Base-by-base conservation (phyloP, 2,329 filamentous ascomycete genomes). In the Periconia sp. region DNA sequence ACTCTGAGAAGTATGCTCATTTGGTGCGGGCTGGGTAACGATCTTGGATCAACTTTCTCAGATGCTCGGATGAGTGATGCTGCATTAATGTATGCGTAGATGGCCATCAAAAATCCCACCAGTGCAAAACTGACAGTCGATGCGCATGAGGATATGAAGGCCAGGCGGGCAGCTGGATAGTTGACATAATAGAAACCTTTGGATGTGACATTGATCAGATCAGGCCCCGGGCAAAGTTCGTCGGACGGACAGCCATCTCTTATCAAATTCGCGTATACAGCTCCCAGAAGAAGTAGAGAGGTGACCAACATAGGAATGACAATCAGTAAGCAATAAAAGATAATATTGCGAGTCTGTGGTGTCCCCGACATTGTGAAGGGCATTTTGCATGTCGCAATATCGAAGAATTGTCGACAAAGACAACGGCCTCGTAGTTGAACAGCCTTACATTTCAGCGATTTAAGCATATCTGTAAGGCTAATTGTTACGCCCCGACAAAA, bases 51-150 rank as follows among this genome's bases (percentile, higher is more conserved):
- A 10, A 16, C 23, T 10, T 36, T 29, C n/a, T 36, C 38, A 10
- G 40, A 46, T n/a, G 35, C 36, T 7, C 16, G 13, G 15, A 48
- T 29, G 9, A 54, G 36, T 13, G 21, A 15, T 11, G 30, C 13
- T 9, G 50, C 50, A 26, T 25, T 42, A 15, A 30, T 13, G 26
- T 44, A 54, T 5, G 38, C 37, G 9, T 40, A 42, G 4, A 54
- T 44, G 10, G 31, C 24, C 51, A 54, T 54, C 12, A 54, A 16
- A 18, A 42, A 32, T 8, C 37, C 42, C 11, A 51, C 33, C 2
- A 54, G 40, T 4, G 51, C 36, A 26, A 54, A 51, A 23, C 51
- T 54, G 5, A 52, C 38, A 5, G 51, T 49, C 7, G 48, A 35
- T 11, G 45, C 49, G 25, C 32, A 31, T 10, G 48, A 49, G 2